Evolutionary conservation across 2,329 filamentous ascomycete species (phyloP), one percentile per base, ranked within the genome.

Genomic region (Clathrospora elynae): DNA sequence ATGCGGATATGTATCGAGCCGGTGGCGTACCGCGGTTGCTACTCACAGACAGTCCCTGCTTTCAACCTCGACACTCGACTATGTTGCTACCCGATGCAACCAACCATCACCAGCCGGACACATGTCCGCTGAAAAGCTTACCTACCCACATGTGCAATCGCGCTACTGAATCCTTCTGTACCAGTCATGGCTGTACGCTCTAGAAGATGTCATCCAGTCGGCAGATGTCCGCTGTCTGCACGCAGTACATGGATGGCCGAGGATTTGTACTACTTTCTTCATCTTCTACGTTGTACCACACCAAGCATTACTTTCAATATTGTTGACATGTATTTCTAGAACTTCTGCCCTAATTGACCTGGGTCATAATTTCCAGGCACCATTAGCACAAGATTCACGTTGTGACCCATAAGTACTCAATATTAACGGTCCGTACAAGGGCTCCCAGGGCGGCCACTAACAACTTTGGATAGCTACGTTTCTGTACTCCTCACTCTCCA

Each of bases 261-360:
- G 50, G 50, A 51, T 46, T 59, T 55, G 64, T 67, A 53, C 61
- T 52, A 65, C 61, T 51, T 45, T 55, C 49, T 46, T 35, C 45
- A 48, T 51, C 49, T 51, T 49, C 51, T 42, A 62, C 64, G 60
- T 53, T 32, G 65, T 67, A 58, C 39, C 52, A 68, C 66, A 52
- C 43, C 46, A 54, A 61, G 42, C 36, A 62, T 59, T 53, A 56
- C 47, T 49, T 45, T 46, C 53, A 48, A 61, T 61, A 62, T 49
- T 62, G 61, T 61, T 60, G 51, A 48, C 49, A 57, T 54, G 54
- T 61, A 62, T 60, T 57, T 55, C 52, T 55, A 56, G 43, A 58
- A 39, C 20, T 32, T 49, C 34, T 25, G 34, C 39, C 43, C 54
- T 56, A 54, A 59, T 52, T 48, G 51, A 62, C 46, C 10, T 51